These are phyloP conservation scores for Xanthoconium stramineum DNA, from an alignment of 768 basidiomycete species.

Conservation along the genomic window DNA sequence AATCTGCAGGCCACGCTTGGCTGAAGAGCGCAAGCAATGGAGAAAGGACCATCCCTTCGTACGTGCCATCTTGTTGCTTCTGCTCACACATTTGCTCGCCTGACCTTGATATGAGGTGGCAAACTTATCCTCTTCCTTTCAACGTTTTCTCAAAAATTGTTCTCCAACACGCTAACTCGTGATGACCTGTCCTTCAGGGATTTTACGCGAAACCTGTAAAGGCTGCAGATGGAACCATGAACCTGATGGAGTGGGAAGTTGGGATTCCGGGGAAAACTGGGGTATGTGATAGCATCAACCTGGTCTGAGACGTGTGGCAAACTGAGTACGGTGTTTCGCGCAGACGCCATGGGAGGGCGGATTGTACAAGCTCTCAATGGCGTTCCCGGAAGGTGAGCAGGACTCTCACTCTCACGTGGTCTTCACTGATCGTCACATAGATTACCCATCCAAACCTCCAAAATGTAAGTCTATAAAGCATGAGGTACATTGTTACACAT, in stretches of 20 bases:
- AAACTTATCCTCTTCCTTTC: not conserved
- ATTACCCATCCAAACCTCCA: conserved; percentile 93
- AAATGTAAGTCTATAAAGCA: conserved; percentile 60
- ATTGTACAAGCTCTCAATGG: conserved; percentile 91
- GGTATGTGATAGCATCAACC: conserved; percentile 49
- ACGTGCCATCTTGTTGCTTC: conserved; percentile 34
- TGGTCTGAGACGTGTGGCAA: conserved; percentile 6
- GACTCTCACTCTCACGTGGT: not conserved
- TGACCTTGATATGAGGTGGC: not conserved
- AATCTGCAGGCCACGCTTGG: conserved; percentile 87
- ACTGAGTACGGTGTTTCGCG: conserved; percentile 12
- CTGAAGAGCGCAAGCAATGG: conserved; percentile 99
- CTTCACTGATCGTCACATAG: conserved; percentile 38
- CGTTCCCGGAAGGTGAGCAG: conserved; percentile 86
- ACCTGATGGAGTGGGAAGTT: conserved; percentile 97
- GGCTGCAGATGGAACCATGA: conserved; percentile 87
- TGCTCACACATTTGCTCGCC: conserved; percentile 1
- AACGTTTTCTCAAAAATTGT: not conserved
- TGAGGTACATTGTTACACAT: not conserved
- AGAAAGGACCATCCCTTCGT: conserved; percentile 98
- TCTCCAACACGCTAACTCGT: conserved; percentile 3
- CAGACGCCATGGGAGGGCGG: conserved; percentile 98
- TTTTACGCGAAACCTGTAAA: conserved; percentile 96
- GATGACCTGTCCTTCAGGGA: conserved; percentile 52
- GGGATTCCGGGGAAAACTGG: conserved; percentile 92